Evolutionary conservation across 2,329 filamentous ascomycete genomes (phyloP).

Genomic region (Aaosphaeria pasadenensis): DNA sequence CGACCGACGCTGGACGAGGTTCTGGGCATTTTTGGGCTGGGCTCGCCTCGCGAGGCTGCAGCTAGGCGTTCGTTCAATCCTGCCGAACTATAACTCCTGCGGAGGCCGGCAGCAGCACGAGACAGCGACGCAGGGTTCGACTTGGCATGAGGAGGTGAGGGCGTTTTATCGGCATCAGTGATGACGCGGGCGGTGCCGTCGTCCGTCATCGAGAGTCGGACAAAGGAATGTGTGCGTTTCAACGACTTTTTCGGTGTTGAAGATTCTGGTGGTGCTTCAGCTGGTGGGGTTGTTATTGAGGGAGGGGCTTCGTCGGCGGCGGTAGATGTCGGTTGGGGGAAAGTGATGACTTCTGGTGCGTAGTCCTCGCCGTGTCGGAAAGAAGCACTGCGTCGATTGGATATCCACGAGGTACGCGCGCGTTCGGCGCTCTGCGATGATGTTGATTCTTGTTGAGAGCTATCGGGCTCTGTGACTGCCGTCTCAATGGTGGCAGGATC

Average conservation of each 20-base stretch:
- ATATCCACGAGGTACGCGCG: conserved; percentile 40
- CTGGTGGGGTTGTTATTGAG: not conserved
- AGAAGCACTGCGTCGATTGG: conserved; percentile 45
- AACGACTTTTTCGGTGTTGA: conserved; percentile 49
- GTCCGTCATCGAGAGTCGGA: conserved; percentile 78
- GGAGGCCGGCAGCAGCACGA: conserved; percentile 52
- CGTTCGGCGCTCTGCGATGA: conserved; percentile 30
- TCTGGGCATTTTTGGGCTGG: conserved; percentile 38
- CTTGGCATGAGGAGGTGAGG: conserved; percentile 60
- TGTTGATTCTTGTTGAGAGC: conserved; percentile 28
- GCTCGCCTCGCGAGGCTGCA: conserved; percentile 23
- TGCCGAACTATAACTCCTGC: conserved; percentile 69
- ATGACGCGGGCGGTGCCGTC: conserved; percentile 90
- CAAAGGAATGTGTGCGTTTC: conserved; percentile 48
- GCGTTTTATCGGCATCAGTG: conserved; percentile 64
- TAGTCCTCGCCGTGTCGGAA: conserved; percentile 35
- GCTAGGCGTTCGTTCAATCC: conserved; percentile 35
- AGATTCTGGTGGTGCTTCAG: conserved; percentile 30
- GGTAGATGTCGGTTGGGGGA: conserved; percentile 21
- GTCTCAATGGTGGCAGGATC: conserved; percentile 21
- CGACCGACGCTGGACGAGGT: conserved; percentile 61
- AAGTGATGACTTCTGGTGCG: conserved; percentile 26
- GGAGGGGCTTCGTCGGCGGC: conserved; percentile 5
- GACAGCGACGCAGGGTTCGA: conserved; percentile 44
- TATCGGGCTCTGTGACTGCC: conserved; percentile 21